These are phyloP conservation scores for Wickerhamomyces pijperi DNA, from an alignment of 805 yeast species.

Conservation along the genomic window DNA sequence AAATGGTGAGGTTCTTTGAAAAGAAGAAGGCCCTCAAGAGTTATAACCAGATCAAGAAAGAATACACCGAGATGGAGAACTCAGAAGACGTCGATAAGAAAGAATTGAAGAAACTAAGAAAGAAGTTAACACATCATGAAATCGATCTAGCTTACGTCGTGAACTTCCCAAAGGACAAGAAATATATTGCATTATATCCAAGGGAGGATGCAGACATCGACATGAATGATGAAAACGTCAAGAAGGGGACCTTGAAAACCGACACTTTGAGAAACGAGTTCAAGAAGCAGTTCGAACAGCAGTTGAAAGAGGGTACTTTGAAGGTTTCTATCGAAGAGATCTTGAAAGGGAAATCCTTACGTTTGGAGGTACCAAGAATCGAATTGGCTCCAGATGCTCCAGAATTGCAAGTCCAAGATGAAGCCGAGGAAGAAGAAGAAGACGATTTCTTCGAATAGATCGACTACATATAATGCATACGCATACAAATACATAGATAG, in stretches of 20 bases:
- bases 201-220: conserved; percentile 23
- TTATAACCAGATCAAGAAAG: conserved; percentile 37
- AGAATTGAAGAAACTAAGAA: conserved; percentile 35
- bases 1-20: conserved; percentile 89
- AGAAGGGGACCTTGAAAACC: conserved; percentile 30
- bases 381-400: conserved; percentile 9
- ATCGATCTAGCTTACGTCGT: conserved; percentile 66
- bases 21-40: conserved; percentile 71
- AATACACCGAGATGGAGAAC: conserved; percentile 17
- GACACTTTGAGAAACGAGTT: conserved; percentile 33
- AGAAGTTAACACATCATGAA: conserved; percentile 43
- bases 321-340: conserved; percentile 45
- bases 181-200: conserved; percentile 74
- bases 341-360: conserved; percentile 18
- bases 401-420: conserved; percentile 12
- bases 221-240: conserved; percentile 15
- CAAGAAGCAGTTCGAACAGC: conserved; percentile 40
- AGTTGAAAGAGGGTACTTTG: conserved; percentile 41
- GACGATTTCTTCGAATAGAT: conserved; percentile 19
- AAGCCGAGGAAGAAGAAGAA: conserved; percentile 18
- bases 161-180: conserved; percentile 67
- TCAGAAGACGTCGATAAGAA: conserved; percentile 24
- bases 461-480: neutral
- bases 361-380: neutral
- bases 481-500: too few species aligned